A percentile compares a stretch with the other conserved stretches of the same genome.
phyloP scores from a whole-genome alignment of 75 land plant species.

The Cunninghamia lanceolata region DNA sequence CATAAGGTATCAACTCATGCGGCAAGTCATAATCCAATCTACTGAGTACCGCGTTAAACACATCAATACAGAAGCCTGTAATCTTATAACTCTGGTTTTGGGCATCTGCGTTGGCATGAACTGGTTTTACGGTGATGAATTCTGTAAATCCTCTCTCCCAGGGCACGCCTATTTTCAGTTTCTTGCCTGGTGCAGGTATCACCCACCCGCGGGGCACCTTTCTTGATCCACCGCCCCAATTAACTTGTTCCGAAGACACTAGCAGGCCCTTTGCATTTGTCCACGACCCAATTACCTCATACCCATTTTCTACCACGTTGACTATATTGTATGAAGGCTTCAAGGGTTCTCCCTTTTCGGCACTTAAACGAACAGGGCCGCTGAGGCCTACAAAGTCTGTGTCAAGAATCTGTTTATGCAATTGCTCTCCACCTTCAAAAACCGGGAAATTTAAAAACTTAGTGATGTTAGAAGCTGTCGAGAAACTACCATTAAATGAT shows the following conservation, averaged over 20 bases:
- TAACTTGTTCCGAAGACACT: background rate
- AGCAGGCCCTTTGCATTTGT: background rate
- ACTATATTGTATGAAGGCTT: slow-evolving; percentile 11
- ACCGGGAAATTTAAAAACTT: background rate
- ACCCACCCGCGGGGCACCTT: background rate
- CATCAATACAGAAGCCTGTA: background rate
- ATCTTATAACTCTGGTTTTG: background rate
- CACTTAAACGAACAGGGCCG: slow-evolving; percentile 11
- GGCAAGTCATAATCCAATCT: no score
- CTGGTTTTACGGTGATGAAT: background rate
- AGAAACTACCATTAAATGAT: background rate
- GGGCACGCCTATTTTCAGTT: slow-evolving; percentile 19
- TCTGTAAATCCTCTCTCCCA: slow-evolving; percentile 17
- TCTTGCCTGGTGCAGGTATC: background rate
- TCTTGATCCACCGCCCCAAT: background rate
- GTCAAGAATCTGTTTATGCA: background rate
- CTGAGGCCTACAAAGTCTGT: slow-evolving; percentile 14
- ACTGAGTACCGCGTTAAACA: slow-evolving; percentile 24
- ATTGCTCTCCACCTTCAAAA: slow-evolving; percentile 13
- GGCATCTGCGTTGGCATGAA: background rate
- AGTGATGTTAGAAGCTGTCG: background rate
- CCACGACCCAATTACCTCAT: background rate
- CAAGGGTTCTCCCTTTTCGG: slow-evolving; percentile 9
- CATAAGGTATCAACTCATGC: no score
- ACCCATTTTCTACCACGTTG: slow-evolving; percentile 17